These are phyloP conservation scores for Pleurotus tuber-regium DNA, from an alignment of 768 basidiomycete species.

Conservation along the genomic window DNA sequence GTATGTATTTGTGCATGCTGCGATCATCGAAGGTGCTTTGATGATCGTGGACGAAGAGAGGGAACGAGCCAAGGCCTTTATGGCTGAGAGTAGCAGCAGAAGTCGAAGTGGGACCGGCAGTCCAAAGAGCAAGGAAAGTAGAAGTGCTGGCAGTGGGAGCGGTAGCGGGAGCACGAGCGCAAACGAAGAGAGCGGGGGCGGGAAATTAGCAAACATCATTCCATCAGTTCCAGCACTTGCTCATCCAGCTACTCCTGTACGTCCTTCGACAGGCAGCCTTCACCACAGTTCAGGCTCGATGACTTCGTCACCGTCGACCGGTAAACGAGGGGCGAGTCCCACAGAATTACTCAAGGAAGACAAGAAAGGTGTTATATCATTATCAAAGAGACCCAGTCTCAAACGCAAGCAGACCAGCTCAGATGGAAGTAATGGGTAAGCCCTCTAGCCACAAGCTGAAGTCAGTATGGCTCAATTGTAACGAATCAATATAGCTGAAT, in stretches of 20 bases:
- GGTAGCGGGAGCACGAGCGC: conserved; percentile 11
- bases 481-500: no score
- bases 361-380: conserved; percentile 49
- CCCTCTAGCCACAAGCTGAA: neutral
- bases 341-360: conserved; percentile 67
- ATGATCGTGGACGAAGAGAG: conserved; percentile 74
- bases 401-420: conserved; percentile 38
- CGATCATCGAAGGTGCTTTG: conserved; percentile 77
- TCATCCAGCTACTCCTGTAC: conserved; percentile 7
- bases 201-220: conserved; percentile 6
- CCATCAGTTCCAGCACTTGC: neutral
- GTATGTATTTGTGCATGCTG: conserved; percentile 91
- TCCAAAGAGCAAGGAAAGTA: conserved; percentile 3
- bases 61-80: conserved; percentile 24
- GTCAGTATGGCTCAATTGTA: neutral
- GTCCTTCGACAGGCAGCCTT: neutral
- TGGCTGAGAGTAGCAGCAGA: conserved; percentile 17
- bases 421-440: conserved; percentile 4
- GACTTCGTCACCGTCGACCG: conserved; percentile 35
- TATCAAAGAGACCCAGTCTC: conserved; percentile 67
- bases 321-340: conserved; percentile 70
- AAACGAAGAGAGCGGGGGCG: conserved; percentile 1
- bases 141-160: neutral
- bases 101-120: conserved; percentile 13
- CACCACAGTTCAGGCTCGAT: no score